These are phyloP conservation scores for Thalassiosira hispida DNA, from an alignment of 352 stramenopile genomes.

Conservation along the genomic window DNA sequence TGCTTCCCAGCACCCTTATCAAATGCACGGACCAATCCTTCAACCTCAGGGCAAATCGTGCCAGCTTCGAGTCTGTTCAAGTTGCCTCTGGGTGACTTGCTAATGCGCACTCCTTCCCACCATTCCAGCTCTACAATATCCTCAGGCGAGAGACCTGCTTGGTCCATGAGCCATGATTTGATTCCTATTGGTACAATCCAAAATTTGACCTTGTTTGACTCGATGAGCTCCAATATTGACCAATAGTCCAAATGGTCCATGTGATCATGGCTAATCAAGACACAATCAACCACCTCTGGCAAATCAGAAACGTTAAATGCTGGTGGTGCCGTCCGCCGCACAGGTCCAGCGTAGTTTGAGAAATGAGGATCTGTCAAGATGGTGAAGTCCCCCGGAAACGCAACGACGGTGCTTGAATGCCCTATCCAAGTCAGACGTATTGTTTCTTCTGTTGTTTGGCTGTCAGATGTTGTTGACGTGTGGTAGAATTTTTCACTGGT, in stretches of 20 bases:
- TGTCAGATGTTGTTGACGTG: background rate
- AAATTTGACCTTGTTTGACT: slow-evolving; percentile 54
- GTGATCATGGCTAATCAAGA: slow-evolving; percentile 81
- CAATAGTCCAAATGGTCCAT: slow-evolving; percentile 63
- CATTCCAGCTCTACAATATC: slow-evolving; percentile 59
- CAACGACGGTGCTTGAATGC: slow-evolving; percentile 69
- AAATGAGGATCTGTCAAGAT: slow-evolving; percentile 79
- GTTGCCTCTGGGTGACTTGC: slow-evolving; percentile 16
- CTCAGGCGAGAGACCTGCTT: slow-evolving; percentile 35
- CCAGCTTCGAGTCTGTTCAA: background rate
- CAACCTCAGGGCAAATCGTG: slow-evolving; percentile 13
- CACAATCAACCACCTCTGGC: slow-evolving; percentile 58
- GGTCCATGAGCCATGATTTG: slow-evolving; percentile 61
- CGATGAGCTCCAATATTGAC: slow-evolving; percentile 48
- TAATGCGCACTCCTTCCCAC: slow-evolving; percentile 56
- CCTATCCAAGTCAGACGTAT: slow-evolving; percentile 72
- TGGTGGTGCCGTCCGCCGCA: slow-evolving; percentile 47
- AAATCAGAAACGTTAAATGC: slow-evolving; percentile 57
- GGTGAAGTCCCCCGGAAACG: slow-evolving; percentile 51
- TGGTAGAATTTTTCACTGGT: background rate
- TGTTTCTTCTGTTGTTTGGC: background rate
- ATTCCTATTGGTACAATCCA: slow-evolving; percentile 59
- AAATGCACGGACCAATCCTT: slow-evolving; percentile 36
- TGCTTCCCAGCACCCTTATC: slow-evolving; percentile 20
- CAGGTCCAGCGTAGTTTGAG: slow-evolving; percentile 54